Percentiles rank a stretch among this genome's conserved stretches.
Conservation (phyloP, 495 filamentous ascomycete species). For the Penicillium mononematosum region DNA sequence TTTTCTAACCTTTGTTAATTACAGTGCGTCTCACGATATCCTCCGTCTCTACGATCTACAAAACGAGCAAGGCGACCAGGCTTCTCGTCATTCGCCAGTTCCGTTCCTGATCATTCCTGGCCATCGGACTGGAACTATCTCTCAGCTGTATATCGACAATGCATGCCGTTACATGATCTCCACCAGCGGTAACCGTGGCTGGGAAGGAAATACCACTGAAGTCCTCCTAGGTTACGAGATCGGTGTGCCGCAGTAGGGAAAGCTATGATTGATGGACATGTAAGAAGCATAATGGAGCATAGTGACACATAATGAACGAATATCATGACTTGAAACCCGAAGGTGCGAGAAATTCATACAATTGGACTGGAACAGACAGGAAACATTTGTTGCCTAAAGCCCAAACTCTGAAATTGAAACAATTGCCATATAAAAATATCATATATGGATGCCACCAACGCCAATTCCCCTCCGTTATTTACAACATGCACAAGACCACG, state of each 20-base stretch:
- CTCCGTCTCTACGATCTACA: constrained; percentile 86
- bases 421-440: background rate
- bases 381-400: background rate
- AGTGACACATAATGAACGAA: constrained; percentile 10
- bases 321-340: constrained; percentile 3
- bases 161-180: constrained; percentile 89
- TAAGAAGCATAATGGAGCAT: background rate
- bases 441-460: constrained; percentile 10
- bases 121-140: constrained; percentile 88
- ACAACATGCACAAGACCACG: constrained; percentile 5
- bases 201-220: constrained; percentile 93
- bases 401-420: background rate
- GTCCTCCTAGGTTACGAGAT: constrained; percentile 95
- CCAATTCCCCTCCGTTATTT: constrained; percentile 13
- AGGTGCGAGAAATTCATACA: background rate
- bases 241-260: constrained; percentile 42
- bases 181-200: constrained; percentile 85
- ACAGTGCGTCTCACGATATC: constrained; percentile 88
- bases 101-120: constrained; percentile 95
- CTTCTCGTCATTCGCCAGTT: constrained; percentile 71
- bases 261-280: background rate
- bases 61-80: constrained; percentile 59
- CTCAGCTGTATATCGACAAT: constrained; percentile 77
- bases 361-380: background rate
- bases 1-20: constrained; percentile 9